Evolutionary conservation across 192 early-diverging fungal genomes (phyloP).

Genomic region (Lobosporangium transversale): DNA sequence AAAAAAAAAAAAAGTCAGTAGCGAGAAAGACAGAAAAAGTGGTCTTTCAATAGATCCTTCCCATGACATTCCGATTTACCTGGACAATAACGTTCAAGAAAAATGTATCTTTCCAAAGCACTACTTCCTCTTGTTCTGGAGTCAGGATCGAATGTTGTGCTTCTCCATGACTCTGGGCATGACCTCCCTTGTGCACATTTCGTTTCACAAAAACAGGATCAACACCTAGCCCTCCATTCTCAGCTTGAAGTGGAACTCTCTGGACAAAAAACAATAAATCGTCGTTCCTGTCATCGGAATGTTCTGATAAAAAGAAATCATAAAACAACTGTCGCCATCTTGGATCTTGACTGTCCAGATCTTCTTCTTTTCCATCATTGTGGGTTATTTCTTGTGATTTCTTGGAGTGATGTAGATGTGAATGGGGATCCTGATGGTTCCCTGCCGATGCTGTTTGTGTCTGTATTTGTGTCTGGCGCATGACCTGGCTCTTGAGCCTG

Average conservation of each 20-base stretch:
- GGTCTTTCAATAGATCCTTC: background rate
- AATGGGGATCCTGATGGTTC: no score
- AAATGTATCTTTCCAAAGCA: constrained; percentile 94
- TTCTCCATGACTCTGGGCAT: background rate
- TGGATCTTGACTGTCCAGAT: constrained; percentile 68
- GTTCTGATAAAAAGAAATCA: constrained; percentile 77
- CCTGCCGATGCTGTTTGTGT: background rate
- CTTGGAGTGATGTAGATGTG: background rate
- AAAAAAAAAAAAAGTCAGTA: background rate
- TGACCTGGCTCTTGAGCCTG: constrained; percentile 31
- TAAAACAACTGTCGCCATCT: constrained; percentile 72
- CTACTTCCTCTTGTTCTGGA: constrained; percentile 65
- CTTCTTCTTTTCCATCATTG: constrained; percentile 45
- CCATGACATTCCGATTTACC: constrained; percentile 11
- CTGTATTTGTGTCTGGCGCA: constrained; percentile 10
- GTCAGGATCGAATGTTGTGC: constrained; percentile 12
- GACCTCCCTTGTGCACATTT: constrained; percentile 67
- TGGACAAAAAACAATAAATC: constrained; percentile 91
- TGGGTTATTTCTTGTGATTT: background rate
- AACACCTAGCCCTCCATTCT: constrained; percentile 46
- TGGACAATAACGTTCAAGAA: constrained; percentile 92
- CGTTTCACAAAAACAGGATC: constrained; percentile 90
- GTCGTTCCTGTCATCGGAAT: constrained; percentile 74
- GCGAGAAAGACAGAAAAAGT: background rate
- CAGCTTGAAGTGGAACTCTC: constrained; percentile 33